phyloP scores from a whole-genome alignment of 495 filamentous ascomycete genomes.

The Aspergillus ellipticus region DNA sequence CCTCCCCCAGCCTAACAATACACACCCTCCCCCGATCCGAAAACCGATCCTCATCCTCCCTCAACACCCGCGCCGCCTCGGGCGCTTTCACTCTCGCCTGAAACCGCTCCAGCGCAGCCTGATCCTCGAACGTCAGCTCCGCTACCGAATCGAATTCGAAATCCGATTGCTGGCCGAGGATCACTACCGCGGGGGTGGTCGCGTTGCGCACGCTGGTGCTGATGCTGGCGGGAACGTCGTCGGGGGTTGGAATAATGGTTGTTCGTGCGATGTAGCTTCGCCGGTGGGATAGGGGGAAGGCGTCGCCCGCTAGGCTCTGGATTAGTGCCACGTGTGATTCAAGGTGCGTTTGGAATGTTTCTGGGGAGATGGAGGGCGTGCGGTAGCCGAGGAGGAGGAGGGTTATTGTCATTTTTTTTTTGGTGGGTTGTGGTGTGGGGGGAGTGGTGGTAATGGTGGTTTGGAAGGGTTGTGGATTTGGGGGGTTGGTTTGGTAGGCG shows the following conservation, averaged over 20 bases:
- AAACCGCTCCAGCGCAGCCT: slow-evolving; percentile 26
- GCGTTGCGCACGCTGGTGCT: slow-evolving; percentile 12
- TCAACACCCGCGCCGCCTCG: slow-evolving; percentile 21
- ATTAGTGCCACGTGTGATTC: not conserved
- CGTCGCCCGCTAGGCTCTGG: not conserved
- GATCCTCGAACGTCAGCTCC: slow-evolving; percentile 32
- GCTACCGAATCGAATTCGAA: slow-evolving; percentile 38
- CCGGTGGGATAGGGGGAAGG: not conserved
- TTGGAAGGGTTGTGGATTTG: too few species aligned
- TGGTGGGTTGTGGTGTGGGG: too few species aligned
- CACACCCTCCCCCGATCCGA: slow-evolving; percentile 16
- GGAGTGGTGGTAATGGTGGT: too few species aligned
- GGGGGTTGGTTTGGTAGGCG: not conserved
- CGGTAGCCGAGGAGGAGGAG: not conserved
- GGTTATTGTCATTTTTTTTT: not conserved
- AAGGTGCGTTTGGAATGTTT: not conserved
- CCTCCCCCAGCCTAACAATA: not conserved
- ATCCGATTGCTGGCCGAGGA: slow-evolving; percentile 33
- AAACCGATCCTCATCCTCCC: slow-evolving; percentile 32
- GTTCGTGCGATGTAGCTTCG: not conserved
- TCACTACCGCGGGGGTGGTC: slow-evolving; percentile 26
- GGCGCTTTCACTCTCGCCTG: slow-evolving; percentile 20
- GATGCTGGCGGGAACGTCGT: not conserved
- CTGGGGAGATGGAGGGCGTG: not conserved
- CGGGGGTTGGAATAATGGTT: not conserved